Conservation (phyloP, 140 eudicot genomes). For the Cichorium intybus region DNA sequence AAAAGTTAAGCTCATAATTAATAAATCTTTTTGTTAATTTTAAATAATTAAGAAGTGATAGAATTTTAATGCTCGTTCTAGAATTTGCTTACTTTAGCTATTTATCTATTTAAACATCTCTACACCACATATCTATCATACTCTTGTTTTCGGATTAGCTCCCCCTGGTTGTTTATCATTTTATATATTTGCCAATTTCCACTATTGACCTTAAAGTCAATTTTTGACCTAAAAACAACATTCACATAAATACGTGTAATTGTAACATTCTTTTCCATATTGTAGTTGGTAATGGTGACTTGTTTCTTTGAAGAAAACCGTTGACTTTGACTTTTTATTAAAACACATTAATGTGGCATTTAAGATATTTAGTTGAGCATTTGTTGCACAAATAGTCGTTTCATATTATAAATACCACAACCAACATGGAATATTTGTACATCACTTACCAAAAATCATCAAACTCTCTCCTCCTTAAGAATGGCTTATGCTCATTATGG, state of each 20-base stretch:
- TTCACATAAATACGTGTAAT: neutral
- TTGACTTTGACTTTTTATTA: constrained; percentile 16
- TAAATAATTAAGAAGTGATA: too few species aligned
- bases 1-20: too few species aligned
- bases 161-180: too few species aligned
- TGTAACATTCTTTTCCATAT: neutral
- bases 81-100: too few species aligned
- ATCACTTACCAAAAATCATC: neutral
- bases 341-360: constrained; percentile 11
- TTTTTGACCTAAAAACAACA: neutral
- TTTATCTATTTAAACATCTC: too few species aligned
- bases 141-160: too few species aligned
- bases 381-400: neutral
- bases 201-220: neutral
- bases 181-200: neutral
- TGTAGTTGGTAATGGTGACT: neutral
- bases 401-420: constrained; percentile 17
- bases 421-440: neutral
- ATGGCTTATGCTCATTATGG: neutral
- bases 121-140: too few species aligned
- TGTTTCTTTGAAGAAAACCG: neutral
- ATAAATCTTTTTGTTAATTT: too few species aligned
- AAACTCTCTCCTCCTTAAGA: neutral
- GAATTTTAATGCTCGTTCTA: too few species aligned
- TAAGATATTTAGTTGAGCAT: constrained; percentile 19